Base-by-base conservation (phyloP, 129 eudicot species). In the Helianthus tuberosus region DNA sequence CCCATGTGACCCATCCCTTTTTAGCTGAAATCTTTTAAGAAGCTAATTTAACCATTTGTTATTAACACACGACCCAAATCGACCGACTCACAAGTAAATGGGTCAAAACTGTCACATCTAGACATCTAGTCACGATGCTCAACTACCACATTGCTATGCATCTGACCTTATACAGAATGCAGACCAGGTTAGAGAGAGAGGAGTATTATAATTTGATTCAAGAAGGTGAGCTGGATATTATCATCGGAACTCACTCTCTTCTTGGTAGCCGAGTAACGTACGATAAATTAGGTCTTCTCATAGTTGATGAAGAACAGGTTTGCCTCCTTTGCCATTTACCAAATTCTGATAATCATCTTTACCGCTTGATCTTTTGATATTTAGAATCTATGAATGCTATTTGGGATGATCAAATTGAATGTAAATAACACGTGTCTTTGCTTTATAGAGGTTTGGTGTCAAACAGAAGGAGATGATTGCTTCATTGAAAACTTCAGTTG, bases 301-400 rank as follows among this genome's bases (percentile, higher is more conserved):
- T 93, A 67, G 98, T 93, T 80, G 98, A 93, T 66, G 97, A 93
- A 78, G 97, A 93, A 84, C 97, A 93, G 98, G 98, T 90, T 84
- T 81, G 73, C 57, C 68, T 59, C 78, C 72, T 47, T 61, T 41
- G 17, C 55, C 71, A 25, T 52, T 38, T 70, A 51, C 59, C 50
- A 76, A 39, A 39, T 15, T 51, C 48, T 75, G 48, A 67, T 66
- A 44, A 46, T 35, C 10, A 48, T 68, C 27, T 15, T 16, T 67
- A 38, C 66, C 17, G 36, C 65, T 38, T 20, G 44, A 36, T 75
- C 64, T 41, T 77, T 62, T 63, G 27, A 39, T 71, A n/a, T 70
- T 39, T 15, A 61, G 11, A 71, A 60, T 71, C 7, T 57, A 15
- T 58, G 15, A 57, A 68, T 53, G 38, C 59, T 43, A 44, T 39